Evolutionary conservation across 2,329 filamentous ascomycete genomes (phyloP).

Genomic region (Dothistroma septosporum): DNA sequence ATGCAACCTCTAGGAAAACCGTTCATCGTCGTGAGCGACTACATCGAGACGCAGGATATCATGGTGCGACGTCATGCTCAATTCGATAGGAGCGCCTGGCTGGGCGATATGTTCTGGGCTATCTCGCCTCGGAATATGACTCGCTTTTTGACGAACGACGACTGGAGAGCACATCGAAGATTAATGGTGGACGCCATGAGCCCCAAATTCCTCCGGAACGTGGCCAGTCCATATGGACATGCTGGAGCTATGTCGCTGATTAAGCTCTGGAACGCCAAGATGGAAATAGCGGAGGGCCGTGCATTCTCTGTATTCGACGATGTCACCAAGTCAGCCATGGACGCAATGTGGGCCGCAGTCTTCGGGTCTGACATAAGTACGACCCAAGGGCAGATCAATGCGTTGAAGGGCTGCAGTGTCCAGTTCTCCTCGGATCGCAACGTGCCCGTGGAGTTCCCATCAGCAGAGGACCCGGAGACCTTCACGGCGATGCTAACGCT

Average conservation of each 20-base stretch:
- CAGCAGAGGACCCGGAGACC: constrained; percentile 18
- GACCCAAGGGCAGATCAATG: constrained; percentile 4
- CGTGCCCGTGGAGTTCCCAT: constrained; percentile 17
- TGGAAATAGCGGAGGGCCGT: constrained; percentile 26
- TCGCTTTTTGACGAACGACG: constrained; percentile 11
- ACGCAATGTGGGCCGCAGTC: constrained; percentile 39
- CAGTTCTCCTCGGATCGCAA: constrained; percentile 4
- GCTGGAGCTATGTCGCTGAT: constrained; percentile 19
- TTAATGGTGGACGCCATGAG: constrained; percentile 32
- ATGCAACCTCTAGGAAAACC: constrained; percentile 43
- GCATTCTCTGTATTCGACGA: constrained; percentile 37
- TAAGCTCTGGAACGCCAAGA: constrained; percentile 33
- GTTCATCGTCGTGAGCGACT: constrained; percentile 44
- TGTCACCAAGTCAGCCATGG: constrained; percentile 36
- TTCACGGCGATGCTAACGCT: constrained; percentile 25
- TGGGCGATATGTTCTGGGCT: constrained; percentile 15
- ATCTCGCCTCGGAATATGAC: background rate
- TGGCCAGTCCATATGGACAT: background rate
- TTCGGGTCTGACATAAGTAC: constrained; percentile 37
- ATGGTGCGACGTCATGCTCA: constrained; percentile 43
- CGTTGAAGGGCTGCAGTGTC: background rate
- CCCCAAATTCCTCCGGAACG: constrained; percentile 24
- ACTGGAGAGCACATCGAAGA: constrained; percentile 29
- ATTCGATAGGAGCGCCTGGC: constrained; percentile 42
- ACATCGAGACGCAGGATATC: constrained; percentile 45